phyloP scores from a whole-genome alignment of 441 rosid species.

The Rhodomyrtus psidioides region DNA sequence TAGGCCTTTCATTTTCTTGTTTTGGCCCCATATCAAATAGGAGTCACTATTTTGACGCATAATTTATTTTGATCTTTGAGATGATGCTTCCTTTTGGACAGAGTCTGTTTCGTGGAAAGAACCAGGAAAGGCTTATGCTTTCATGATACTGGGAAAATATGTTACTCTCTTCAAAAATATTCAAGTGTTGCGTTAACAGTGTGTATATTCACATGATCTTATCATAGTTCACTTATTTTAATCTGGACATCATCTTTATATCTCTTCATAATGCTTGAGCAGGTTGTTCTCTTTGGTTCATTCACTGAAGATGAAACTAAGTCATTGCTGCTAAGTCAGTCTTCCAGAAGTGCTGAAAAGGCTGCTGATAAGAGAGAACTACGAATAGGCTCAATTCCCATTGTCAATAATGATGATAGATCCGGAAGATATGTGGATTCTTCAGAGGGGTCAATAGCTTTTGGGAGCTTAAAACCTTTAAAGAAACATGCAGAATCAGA shows the following conservation, averaged over 20 bases:
- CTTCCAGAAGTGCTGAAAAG: slow-evolving; percentile 37
- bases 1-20: background rate
- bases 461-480: slow-evolving; percentile 21
- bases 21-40: background rate
- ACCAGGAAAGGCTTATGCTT: background rate
- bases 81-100: background rate
- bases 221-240: background rate
- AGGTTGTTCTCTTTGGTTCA: slow-evolving; percentile 80
- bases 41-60: background rate
- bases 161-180: background rate
- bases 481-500: slow-evolving; percentile 22
- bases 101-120: background rate
- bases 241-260: background rate
- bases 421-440: slow-evolving; percentile 15
- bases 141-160: background rate
- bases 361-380: slow-evolving; percentile 22
- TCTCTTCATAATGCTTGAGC: background rate
- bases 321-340: slow-evolving; percentile 35
- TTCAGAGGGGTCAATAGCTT: slow-evolving; percentile 18
- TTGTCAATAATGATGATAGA: slow-evolving; percentile 24
- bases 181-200: background rate
- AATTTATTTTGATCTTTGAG: background rate
- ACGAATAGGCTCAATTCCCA: slow-evolving; percentile 52
- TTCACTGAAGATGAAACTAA: slow-evolving; percentile 88
- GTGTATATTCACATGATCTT: background rate